A percentile compares a stretch with the other conserved stretches of the same genome.
phyloP scores from a whole-genome alignment of 2,329 filamentous ascomycete species.

The Fusarium sp. region DNA sequence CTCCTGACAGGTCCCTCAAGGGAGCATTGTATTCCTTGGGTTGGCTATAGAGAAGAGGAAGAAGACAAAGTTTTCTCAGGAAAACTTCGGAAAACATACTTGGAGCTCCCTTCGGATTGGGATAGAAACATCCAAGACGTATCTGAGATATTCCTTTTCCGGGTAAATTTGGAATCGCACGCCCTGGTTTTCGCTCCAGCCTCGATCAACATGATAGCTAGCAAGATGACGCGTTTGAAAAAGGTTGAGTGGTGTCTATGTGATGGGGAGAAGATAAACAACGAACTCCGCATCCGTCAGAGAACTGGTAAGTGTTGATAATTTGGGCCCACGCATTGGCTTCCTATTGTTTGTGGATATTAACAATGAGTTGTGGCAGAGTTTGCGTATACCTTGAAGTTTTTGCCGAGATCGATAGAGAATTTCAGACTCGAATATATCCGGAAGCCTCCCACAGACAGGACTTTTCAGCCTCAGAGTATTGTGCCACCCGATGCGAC shows the following conservation, averaged over 20 bases:
- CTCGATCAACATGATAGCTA: conserved; percentile 1
- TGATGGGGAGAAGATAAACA: conserved; percentile 7
- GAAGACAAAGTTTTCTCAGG: neutral
- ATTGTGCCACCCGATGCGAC: neutral
- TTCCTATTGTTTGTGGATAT: neutral
- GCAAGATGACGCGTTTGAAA: conserved; percentile 9
- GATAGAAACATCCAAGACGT: neutral
- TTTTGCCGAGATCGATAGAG: conserved; percentile 4
- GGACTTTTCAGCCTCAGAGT: neutral
- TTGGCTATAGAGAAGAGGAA: neutral
- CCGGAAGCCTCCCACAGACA: neutral
- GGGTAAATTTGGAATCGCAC: conserved; percentile 4
- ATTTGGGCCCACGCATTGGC: neutral
- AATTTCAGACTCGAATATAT: conserved; percentile 6
- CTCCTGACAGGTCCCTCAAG: neutral
- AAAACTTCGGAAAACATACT: neutral
- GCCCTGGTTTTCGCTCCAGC: conserved; percentile 15
- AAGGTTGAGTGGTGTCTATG: conserved; percentile 9
- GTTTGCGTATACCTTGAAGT: conserved; percentile 7
- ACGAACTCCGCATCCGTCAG: neutral
- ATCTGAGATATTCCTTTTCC: conserved; percentile 1
- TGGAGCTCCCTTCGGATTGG: neutral
- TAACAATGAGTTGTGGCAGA: neutral
- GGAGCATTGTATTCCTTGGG: conserved; percentile 1
- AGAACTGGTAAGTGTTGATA: conserved; percentile 11